Base-by-base conservation (phyloP, 176 grass and related monocot species). In the Triticum turgidum region DNA sequence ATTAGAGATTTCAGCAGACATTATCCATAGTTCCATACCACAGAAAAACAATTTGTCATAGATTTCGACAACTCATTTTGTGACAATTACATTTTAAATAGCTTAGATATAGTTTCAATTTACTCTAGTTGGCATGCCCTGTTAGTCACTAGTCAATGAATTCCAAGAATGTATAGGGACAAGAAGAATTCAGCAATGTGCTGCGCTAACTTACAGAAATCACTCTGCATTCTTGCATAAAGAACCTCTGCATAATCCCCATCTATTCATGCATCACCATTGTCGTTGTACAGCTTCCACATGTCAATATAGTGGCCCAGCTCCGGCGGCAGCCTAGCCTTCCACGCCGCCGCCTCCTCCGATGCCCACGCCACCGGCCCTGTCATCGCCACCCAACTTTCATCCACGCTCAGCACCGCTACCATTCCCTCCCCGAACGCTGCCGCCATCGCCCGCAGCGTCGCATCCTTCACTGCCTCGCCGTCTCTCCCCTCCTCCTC, bases 401-500 rank as follows among this genome's bases (percentile, higher is more conserved):
- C 89, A 39, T 95, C 95, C 83, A 93, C 86, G 37, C 88, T 73
- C 85, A 95, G 45, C 85, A 91, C 80, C 41, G 87, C 88, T 32
- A 95, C 77, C 91, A 77, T 86, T 15, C 58, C 80, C 4, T 88
- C 69, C 25, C 89, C 92, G 49, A 97, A 95, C 18, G 87, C 89
- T 42, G 66, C 51, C 12, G 79, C 69, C 79, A 95, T 91, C 9
- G 87, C 92, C 41, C 17, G 33, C 18, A 97, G 61, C 0, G 92
- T 97, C 33, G 88, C 89, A 14, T 88, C 85, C 89, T 83, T 97
- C 44, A 94, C 91, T n/a, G 79, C 82, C 68, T 88, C 82, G 47
- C 91, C 92, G 47, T 93, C 87, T 84, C 88, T 87, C 52, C 85
- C 88, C 35, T 38, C 87, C 64, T 77, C 90, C 89, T 97, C 95